phyloP scores from a whole-genome alignment of 345 rosid species.

The Sisymbrium altissimum region DNA sequence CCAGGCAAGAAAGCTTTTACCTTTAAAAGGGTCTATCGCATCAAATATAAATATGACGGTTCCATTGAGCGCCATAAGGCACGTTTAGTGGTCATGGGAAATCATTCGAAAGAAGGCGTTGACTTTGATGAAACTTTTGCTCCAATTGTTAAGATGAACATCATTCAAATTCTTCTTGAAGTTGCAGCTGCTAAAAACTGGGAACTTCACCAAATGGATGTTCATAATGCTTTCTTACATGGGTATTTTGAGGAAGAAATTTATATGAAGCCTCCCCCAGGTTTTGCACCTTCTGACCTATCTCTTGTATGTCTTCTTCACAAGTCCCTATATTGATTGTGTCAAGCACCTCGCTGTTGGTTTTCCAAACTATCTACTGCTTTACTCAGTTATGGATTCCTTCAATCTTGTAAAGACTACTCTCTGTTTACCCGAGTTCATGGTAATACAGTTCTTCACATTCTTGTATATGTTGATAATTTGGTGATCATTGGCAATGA shows the following conservation, averaged over 20 bases:
- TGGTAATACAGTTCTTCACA: neutral
- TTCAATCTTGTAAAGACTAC: neutral
- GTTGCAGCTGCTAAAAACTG: neutral
- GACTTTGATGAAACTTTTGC: neutral
- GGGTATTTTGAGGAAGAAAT: neutral
- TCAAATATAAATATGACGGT: neutral
- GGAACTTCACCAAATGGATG: too few relatives aligned
- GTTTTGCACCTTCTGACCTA: neutral
- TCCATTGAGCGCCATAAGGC: neutral
- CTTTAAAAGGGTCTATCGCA: neutral
- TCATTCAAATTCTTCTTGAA: neutral
- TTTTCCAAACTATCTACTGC: neutral
- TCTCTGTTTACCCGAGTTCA: neutral
- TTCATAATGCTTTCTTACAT: neutral
- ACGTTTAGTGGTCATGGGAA: neutral
- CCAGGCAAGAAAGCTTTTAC: neutral
- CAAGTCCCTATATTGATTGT: neutral
- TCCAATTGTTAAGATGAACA: neutral
- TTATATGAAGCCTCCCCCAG: neutral
- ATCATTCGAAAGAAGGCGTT: neutral
- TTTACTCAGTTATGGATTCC: neutral
- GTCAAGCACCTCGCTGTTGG: too few relatives aligned
- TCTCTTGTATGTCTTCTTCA: neutral
- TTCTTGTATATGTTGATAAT: neutral
- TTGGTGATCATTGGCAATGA: neutral